A percentile compares a stretch with the other conserved stretches of the same genome.
These are phyloP conservation scores for Rhizopogon vesiculosus DNA, from an alignment of 768 basidiomycete genomes.

Conservation along the genomic window DNA sequence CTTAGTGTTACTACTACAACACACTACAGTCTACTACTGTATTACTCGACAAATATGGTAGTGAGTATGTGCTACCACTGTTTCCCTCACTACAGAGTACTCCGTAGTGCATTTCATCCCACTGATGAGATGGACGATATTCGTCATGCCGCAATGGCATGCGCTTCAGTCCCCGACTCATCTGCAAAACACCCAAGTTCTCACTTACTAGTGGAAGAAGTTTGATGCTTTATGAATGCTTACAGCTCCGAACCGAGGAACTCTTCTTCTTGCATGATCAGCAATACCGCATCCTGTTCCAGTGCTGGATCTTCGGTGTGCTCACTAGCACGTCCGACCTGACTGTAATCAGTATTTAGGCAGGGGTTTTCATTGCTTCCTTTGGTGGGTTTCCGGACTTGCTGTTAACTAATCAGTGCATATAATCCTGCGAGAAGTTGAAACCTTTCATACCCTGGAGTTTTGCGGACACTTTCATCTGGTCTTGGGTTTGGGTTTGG, in stretches of 20 bases:
- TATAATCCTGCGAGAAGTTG: background rate
- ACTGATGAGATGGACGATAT: no score
- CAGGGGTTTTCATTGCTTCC: background rate
- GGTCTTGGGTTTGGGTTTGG: background rate
- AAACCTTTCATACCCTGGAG: background rate
- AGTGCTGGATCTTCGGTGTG: background rate
- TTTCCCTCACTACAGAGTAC: no score
- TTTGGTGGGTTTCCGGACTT: background rate
- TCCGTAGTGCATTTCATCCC: no score
- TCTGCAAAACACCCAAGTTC: background rate
- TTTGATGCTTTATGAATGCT: background rate
- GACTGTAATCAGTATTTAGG: background rate
- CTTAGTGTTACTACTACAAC: constrained; percentile 3
- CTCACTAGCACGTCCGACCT: background rate
- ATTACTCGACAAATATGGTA: no score
- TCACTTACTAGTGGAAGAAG: background rate
- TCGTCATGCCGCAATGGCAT: no score
- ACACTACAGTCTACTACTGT: no score
- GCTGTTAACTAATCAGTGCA: background rate
- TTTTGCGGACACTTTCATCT: background rate
- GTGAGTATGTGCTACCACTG: no score
- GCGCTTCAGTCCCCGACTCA: no score
- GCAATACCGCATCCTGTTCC: background rate
- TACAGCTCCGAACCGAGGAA: background rate
- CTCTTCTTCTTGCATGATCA: background rate